Evolutionary conservation across 352 stramenopile genomes (phyloP).

Genomic region (Globisporangium sylvaticum): DNA sequence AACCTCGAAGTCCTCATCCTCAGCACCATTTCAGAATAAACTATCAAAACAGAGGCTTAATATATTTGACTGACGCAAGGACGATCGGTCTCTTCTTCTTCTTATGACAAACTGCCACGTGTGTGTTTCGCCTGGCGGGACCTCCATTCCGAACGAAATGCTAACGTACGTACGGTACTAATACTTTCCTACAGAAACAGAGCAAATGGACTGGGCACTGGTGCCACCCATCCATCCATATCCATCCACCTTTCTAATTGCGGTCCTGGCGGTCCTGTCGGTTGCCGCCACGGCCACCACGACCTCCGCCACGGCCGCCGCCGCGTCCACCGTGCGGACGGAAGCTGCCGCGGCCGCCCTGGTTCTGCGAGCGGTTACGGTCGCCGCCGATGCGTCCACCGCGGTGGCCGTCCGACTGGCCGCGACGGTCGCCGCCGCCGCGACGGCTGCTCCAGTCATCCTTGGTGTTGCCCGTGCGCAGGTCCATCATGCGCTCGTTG

Average conservation of each 20-base stretch:
- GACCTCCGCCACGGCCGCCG: slow-evolving; percentile 32
- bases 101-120: slow-evolving; percentile 17
- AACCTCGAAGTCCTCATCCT: not conserved
- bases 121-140: not conserved
- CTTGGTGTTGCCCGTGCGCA: slow-evolving; percentile 62
- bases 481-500: slow-evolving; percentile 88
- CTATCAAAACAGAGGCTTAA: slow-evolving; percentile 18
- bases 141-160: not conserved
- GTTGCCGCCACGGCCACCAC: slow-evolving; percentile 28
- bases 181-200: slow-evolving; percentile 1
- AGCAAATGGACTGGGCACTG: not conserved
- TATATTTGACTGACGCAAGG: slow-evolving; percentile 5
- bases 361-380: slow-evolving; percentile 24
- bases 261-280: slow-evolving; percentile 36
- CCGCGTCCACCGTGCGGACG: slow-evolving; percentile 43
- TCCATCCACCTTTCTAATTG: slow-evolving; percentile 11
- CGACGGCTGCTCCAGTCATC: slow-evolving; percentile 67
- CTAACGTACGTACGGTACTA: not conserved
- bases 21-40: not conserved
- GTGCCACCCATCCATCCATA: not conserved
- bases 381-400: slow-evolving; percentile 24
- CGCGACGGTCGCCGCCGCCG: slow-evolving; percentile 30
- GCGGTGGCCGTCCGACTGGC: slow-evolving; percentile 24
- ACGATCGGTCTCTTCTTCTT: slow-evolving; percentile 7
- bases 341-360: slow-evolving; percentile 47